Conservation (phyloP, 1,284 basidiomycete species). For the Paramarasmius palmivorus region DNA sequence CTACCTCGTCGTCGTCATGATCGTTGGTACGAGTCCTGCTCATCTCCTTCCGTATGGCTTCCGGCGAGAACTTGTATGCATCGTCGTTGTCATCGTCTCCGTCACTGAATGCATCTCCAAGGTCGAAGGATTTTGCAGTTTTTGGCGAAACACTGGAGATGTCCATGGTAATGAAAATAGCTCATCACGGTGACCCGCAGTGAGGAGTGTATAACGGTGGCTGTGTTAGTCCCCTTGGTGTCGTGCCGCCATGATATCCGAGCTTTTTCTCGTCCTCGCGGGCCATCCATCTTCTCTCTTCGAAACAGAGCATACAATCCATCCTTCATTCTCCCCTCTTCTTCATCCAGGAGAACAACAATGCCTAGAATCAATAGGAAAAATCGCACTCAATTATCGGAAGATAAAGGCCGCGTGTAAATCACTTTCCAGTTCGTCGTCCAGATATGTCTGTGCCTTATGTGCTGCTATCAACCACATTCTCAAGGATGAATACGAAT, state of each 20-base stretch:
- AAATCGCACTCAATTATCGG: slow-evolving; percentile 71
- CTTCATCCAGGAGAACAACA: slow-evolving; percentile 87
- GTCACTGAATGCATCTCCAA: slow-evolving; percentile 72
- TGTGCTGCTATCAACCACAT: slow-evolving; percentile 72
- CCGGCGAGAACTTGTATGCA: slow-evolving; percentile 54
- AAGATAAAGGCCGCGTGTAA: slow-evolving; percentile 61
- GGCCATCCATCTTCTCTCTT: slow-evolving; percentile 86
- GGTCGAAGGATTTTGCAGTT: slow-evolving; percentile 37
- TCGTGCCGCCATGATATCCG: slow-evolving; percentile 68
- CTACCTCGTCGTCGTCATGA: slow-evolving; percentile 26
- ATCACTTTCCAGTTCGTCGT: slow-evolving; percentile 56
- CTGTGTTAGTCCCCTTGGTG: slow-evolving; percentile 2
- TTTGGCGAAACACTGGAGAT: slow-evolving; percentile 10
- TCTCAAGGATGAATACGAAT: slow-evolving; percentile 77
- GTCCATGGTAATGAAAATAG: not conserved
- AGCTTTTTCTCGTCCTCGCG: slow-evolving; percentile 79
- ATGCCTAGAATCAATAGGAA: slow-evolving; percentile 72
- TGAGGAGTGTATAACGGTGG: not conserved
- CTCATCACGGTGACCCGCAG: not conserved
- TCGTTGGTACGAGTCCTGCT: slow-evolving; percentile 38
- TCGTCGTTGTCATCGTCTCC: slow-evolving; percentile 55
- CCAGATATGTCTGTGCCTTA: slow-evolving; percentile 77
- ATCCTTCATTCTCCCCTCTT: slow-evolving; percentile 67
- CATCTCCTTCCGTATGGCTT: slow-evolving; percentile 59
- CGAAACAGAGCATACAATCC: slow-evolving; percentile 53